Base-by-base conservation (phyloP, 257 asterid genomes). In the Phtheirospermum japonicum region DNA sequence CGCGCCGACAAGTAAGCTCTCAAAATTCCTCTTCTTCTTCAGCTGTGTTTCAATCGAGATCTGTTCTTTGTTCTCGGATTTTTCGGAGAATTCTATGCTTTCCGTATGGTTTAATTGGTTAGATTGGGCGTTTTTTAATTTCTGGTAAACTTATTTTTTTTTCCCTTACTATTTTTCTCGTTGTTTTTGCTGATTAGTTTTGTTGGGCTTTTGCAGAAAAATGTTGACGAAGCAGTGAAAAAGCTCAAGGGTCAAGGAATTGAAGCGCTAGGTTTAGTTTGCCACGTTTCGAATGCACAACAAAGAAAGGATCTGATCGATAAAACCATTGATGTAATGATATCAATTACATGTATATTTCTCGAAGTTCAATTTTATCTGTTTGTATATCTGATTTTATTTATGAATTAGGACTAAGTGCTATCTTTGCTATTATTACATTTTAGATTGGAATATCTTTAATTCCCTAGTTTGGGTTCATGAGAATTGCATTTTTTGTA, bases 141-240 rank as follows among this genome's bases (percentile, higher is more conserved):
- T 20, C 28, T 57, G 42, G 30, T 6, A 12, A 39, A 12, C 57
- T 57, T 23, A 23, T 20, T 65, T 19, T 26, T 42, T 5, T 0
- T 19, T 56, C 28, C 28, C 28, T 23, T n/a, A n/a, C n/a, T n/a
- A n/a, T n/a, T n/a, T n/a, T n/a, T n/a, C n/a, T 12, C 2, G 2
- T 43, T 19, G 12, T 8, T 33, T 39, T 30, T 19, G 23, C 11
- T 53, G 33, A n/a, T 54, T 0, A 9, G 34, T 33, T 63, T 40
- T 59, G 56, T 14, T 10, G 5, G 16, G 50, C 13, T n/a, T 57
- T 70, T 71, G 79, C 80, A 88, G 98, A 82, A 78, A 72, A 88
- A 91, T 68, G 98, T 88, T 36, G 95, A 91, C 59, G 94, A 81
- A 69, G 94, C 96, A 4, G 96, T 81, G 58, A 84, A 79, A 57